These are phyloP conservation scores for Halenospora varia DNA, from an alignment of 495 filamentous ascomycete genomes.

Conservation along the genomic window DNA sequence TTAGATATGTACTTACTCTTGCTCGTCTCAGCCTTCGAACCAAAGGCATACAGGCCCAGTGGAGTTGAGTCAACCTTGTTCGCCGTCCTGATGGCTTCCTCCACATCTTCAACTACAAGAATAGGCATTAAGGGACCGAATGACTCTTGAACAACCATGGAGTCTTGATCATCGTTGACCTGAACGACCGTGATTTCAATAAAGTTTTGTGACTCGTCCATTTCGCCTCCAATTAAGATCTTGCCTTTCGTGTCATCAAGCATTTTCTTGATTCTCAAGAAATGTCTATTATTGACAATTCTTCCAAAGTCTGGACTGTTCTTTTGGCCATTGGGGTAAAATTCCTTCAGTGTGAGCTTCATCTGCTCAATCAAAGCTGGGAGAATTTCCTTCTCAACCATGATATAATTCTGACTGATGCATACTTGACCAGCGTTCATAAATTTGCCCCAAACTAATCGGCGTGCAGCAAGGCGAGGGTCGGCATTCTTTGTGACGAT, in stretches of 20 bases:
- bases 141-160: conserved; percentile 73
- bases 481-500: conserved; percentile 82
- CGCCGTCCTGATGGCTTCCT: conserved; percentile 75
- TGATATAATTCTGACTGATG: conserved; percentile 81
- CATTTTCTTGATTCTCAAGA: conserved; percentile 83
- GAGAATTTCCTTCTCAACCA: conserved; percentile 72
- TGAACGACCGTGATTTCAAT: conserved; percentile 84
- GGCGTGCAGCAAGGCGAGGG: conserved; percentile 72
- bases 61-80: conserved; percentile 76
- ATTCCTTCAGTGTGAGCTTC: conserved; percentile 66
- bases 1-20: conserved; percentile 18
- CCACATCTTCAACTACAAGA: conserved; percentile 66
- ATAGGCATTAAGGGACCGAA: conserved; percentile 89
- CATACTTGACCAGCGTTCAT: conserved; percentile 86
- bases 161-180: conserved; percentile 70
- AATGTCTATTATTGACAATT: conserved; percentile 75
- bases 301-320: conserved; percentile 68
- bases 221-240: conserved; percentile 78
- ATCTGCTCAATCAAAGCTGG: conserved; percentile 70
- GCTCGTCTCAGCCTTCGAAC: conserved; percentile 59
- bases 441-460: conserved; percentile 84
- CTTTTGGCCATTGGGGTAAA: conserved; percentile 79
- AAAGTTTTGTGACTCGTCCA: conserved; percentile 71
- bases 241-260: conserved; percentile 76
- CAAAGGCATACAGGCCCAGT: conserved; percentile 80